Evolutionary conservation across 2,329 filamentous ascomycete species (phyloP).

Genomic region (Raffaelea deltoideospora): DNA sequence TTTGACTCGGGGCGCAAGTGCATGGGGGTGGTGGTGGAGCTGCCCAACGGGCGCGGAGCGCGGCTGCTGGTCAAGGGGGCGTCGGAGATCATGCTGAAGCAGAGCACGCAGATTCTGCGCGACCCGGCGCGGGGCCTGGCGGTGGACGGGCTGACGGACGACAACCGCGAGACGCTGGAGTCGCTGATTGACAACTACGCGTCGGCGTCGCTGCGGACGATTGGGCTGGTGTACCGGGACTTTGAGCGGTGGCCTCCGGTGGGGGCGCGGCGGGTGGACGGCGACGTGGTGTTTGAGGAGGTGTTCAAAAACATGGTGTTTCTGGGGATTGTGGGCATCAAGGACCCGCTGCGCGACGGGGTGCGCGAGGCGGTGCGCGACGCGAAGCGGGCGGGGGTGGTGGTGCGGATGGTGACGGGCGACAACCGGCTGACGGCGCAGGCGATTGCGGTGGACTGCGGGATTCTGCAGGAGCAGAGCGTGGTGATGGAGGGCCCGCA

Average conservation of each 20-base stretch:
- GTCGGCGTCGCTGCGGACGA: slow-evolving; percentile 65
- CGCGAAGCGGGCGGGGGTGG: slow-evolving; percentile 62
- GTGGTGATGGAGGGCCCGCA: slow-evolving; percentile 65
- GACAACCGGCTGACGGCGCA: slow-evolving; percentile 69
- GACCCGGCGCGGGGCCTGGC: slow-evolving; percentile 31
- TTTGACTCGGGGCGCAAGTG: slow-evolving; percentile 67
- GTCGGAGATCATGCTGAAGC: slow-evolving; percentile 45
- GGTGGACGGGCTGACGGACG: slow-evolving; percentile 28
- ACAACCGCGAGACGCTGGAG: slow-evolving; percentile 42
- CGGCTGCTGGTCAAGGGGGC: slow-evolving; percentile 49
- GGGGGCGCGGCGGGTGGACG: slow-evolving; percentile 36
- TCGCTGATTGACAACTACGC: slow-evolving; percentile 65
- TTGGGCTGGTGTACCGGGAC: slow-evolving; percentile 70
- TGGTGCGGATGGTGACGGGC: slow-evolving; percentile 74
- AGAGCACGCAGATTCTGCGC: slow-evolving; percentile 36
- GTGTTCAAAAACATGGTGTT: slow-evolving; percentile 54
- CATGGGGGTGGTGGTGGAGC: slow-evolving; percentile 44
- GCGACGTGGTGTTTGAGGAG: slow-evolving; percentile 49
- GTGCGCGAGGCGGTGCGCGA: slow-evolving; percentile 58
- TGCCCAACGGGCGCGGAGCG: slow-evolving; percentile 30
- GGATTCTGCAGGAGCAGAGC: slow-evolving; percentile 53
- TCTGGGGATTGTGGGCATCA: slow-evolving; percentile 61
- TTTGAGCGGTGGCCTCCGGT: slow-evolving; percentile 74
- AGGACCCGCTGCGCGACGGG: slow-evolving; percentile 62
- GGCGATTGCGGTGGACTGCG: slow-evolving; percentile 65